A percentile compares a stretch with the other conserved stretches of the same genome.
Evolutionary conservation across 352 stramenopile species (phyloP).

Genomic region (Phytophthora sansomeana): DNA sequence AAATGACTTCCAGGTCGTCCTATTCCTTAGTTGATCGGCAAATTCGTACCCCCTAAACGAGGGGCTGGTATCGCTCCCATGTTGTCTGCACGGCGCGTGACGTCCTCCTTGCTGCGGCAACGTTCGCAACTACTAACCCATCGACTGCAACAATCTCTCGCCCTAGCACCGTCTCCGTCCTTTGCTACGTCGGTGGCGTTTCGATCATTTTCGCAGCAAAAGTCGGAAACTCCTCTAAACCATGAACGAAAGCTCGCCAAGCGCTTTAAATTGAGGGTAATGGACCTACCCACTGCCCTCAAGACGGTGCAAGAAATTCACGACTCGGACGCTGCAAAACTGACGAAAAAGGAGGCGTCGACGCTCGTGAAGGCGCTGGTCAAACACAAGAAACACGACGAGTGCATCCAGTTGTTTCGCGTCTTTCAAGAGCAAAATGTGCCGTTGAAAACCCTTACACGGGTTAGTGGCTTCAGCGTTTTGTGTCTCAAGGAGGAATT

Average conservation of each 20-base stretch:
- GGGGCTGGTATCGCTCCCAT: not conserved
- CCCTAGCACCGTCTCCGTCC: not conserved
- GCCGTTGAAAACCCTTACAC: slow-evolving; percentile 51
- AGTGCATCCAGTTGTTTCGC: slow-evolving; percentile 59
- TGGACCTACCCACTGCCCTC: not conserved
- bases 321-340: not conserved
- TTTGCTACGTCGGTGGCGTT: too few relatives aligned
- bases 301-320: not conserved
- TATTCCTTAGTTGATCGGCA: too few relatives aligned
- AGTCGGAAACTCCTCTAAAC: not conserved
- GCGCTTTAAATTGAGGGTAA: too few relatives aligned
- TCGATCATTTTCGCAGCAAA: not conserved
- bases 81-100: not conserved
- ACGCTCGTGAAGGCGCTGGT: slow-evolving; percentile 2
- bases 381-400: slow-evolving; percentile 25
- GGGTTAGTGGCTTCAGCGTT: not conserved
- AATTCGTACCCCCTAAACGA: not conserved
- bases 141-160: not conserved
- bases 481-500: not conserved
- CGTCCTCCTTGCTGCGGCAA: slow-evolving; percentile 5
- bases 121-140: not conserved
- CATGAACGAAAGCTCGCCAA: not conserved
- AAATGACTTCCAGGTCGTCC: too few relatives aligned
- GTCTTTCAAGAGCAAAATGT: slow-evolving; percentile 57
- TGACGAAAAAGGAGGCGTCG: slow-evolving; percentile 9